Evolutionary conservation across 108 stramenopile genomes (phyloP), one percentile per base, ranked within the genome.

Genomic region (Aurantiochytrium sp.): DNA sequence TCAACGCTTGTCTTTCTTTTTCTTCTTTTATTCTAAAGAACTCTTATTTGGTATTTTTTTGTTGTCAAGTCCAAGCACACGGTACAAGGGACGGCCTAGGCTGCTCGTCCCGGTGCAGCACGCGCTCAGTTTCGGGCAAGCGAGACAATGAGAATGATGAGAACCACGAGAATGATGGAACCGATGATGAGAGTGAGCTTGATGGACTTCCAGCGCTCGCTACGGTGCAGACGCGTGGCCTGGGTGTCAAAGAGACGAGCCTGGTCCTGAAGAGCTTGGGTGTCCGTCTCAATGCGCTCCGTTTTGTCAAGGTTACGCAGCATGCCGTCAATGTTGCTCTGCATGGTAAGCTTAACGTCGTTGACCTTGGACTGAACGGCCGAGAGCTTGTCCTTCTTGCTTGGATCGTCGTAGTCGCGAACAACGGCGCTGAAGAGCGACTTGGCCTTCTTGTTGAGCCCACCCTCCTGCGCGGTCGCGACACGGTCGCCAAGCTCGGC

Each of bases 291-390:
- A 23, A 83, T 83, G 23, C 51, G 76, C 76, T 83, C 76, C 8
- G 76, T 53, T 35, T 83, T 83, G 51, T 83, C 76, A 8, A 83
- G 28, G 76, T 83, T 83, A 12, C 51, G 45, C 10, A 83, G 51
- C 76, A 83, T 83, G 25, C 76, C 76, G 76, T 83, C 76, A 45
- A 83, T 83, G 51, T 83, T 83, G 76, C 49, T 53, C 25, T 83
- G 76, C 76, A 83, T 83, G 51, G 76, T 83, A 12, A 83, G 76
- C 51, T 83, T 83, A 45, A 83, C 76, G 76, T 83, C 76, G 45
- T 83, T 53, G 49, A 83, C 76, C 51, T 83, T 83, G 45, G 76
- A 47, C 51, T 83, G 76, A 0, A 83, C 76, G 6, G 45, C 49
- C 43, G 76, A 53, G 76, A 83, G 76, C 76, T 83, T 83, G 76